These are phyloP conservation scores for Lophiostoma macrostomum DNA, from an alignment of 495 filamentous ascomycete species.

Conservation along the genomic window DNA sequence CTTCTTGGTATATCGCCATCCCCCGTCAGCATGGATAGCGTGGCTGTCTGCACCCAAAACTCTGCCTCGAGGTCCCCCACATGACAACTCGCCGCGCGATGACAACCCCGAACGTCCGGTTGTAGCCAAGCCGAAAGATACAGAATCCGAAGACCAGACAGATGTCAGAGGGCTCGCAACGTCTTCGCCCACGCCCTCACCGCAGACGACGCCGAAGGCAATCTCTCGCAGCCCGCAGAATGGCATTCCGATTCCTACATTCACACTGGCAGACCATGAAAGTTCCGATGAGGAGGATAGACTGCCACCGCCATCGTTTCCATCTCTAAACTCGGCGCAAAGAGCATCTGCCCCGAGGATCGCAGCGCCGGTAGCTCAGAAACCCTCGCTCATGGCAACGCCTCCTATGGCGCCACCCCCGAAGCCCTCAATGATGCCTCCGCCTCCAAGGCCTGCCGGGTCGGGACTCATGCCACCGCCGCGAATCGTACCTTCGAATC, in stretches of 20 bases:
- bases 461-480: conserved; percentile 22
- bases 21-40: conserved; percentile 40
- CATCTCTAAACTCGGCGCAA: conserved; percentile 37
- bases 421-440: conserved; percentile 31
- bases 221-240: not conserved
- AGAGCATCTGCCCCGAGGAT: conserved; percentile 24
- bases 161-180: not conserved
- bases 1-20: conserved; percentile 49
- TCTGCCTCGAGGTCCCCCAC: conserved; percentile 16
- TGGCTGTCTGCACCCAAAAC: not conserved
- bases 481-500: conserved; percentile 25
- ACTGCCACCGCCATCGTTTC: conserved; percentile 32
- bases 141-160: conserved; percentile 2
- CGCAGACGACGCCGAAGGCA: conserved; percentile 48
- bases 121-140: not conserved
- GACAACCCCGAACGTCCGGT: not conserved
- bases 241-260: conserved; percentile 34
- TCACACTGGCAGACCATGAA: conserved; percentile 29
- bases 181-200: conserved; percentile 31
- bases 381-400: conserved; percentile 26
- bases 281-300: conserved; percentile 25
- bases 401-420: conserved; percentile 19
- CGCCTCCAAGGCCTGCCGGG: conserved; percentile 4
- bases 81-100: not conserved
- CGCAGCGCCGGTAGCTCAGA: conserved; percentile 16